A percentile compares a stretch with the other conserved stretches of the same genome.
These are phyloP conservation scores for Discostella stelligera DNA, from an alignment of 352 stramenopile species.

Conservation along the genomic window DNA sequence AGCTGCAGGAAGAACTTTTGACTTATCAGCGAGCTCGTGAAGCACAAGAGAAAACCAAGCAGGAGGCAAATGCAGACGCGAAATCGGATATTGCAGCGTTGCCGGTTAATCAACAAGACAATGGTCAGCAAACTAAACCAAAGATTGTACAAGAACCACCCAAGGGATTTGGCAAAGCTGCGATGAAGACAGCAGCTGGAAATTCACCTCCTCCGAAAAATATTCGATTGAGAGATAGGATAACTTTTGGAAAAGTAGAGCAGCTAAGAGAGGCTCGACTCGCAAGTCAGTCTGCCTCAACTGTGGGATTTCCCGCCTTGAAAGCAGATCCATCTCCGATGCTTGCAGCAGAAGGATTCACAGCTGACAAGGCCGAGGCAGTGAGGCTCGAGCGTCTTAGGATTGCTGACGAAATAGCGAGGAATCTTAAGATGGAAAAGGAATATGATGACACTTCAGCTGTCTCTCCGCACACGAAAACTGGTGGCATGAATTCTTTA, in stretches of 20 bases:
- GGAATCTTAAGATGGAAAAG: not conserved
- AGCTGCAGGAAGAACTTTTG: slow-evolving; percentile 28
- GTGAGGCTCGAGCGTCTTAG: slow-evolving; percentile 15
- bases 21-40: slow-evolving; percentile 17
- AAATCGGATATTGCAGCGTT: slow-evolving; percentile 1
- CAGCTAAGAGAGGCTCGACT: slow-evolving; percentile 18
- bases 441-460: not conserved
- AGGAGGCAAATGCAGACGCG: slow-evolving; percentile 6
- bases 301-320: not conserved
- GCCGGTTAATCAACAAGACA: not conserved
- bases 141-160: slow-evolving; percentile 12
- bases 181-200: slow-evolving; percentile 22
- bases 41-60: slow-evolving; percentile 3
- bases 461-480: not conserved
- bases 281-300: not conserved
- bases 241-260: slow-evolving; percentile 39
- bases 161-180: slow-evolving; percentile 39
- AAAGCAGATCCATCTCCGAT: not conserved
- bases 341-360: slow-evolving; percentile 10
- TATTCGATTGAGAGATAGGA: slow-evolving; percentile 5
- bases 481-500: slow-evolving; percentile 9
- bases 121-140: slow-evolving; percentile 4
- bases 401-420: slow-evolving; percentile 16
- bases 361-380: slow-evolving; percentile 38
- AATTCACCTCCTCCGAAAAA: slow-evolving; percentile 7